Evolutionary conservation across 2,329 filamentous ascomycete genomes (phyloP).

Genomic region (Beauveria caledonica): DNA sequence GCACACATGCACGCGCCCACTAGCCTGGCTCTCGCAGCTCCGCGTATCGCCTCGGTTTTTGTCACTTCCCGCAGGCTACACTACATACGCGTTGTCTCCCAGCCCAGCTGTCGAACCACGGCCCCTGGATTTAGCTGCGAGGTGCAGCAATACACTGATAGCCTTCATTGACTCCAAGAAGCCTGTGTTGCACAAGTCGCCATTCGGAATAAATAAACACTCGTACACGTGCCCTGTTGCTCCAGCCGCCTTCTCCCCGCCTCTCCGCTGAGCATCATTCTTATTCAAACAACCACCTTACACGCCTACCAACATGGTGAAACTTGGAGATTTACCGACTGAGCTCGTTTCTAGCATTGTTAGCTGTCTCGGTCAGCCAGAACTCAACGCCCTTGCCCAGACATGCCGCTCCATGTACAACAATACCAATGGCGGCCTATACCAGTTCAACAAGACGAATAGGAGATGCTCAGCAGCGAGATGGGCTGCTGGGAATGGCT

Average conservation of each 20-base stretch:
- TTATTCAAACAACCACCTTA: neutral
- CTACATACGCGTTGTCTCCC: neutral
- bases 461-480: neutral
- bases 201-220: neutral
- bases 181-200: neutral
- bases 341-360: neutral
- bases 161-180: neutral
- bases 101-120: neutral
- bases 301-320: neutral
- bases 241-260: neutral
- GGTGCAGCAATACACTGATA: neutral
- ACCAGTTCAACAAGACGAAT: neutral
- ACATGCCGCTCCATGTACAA: neutral
- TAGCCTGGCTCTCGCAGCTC: neutral
- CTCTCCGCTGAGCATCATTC: neutral
- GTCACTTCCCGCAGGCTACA: neutral
- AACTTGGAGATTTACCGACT: neutral
- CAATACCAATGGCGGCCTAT: neutral
- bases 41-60: neutral
- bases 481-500: constrained; percentile 2
- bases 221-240: neutral
- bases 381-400: neutral
- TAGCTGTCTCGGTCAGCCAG: neutral
- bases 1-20: neutral
- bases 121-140: neutral